Percentiles rank a stretch among this genome's conserved stretches.
Conservation (phyloP, 768 basidiomycete species). For the Tricholoma matsutake region DNA sequence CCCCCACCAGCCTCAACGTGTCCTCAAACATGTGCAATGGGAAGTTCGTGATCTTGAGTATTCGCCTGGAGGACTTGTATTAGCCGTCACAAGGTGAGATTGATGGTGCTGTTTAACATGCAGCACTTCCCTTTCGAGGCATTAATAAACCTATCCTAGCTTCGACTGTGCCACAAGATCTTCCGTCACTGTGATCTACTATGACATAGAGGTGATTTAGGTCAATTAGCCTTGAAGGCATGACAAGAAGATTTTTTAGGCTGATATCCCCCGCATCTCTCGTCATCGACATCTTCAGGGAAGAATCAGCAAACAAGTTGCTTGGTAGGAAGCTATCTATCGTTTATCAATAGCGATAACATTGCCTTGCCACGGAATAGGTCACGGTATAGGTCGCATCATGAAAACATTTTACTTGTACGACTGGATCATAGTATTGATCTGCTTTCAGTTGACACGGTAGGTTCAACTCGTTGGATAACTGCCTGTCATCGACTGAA, state of each 20-base stretch:
- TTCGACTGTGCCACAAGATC: background rate
- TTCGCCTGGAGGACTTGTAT: constrained; percentile 8
- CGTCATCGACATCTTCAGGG: background rate
- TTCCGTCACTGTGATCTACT: constrained; percentile 6
- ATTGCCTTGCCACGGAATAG: no score
- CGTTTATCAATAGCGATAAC: background rate
- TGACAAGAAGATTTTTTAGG: background rate
- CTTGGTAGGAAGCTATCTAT: constrained; percentile 3
- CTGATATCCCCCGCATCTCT: background rate
- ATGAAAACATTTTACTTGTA: constrained; percentile 7
- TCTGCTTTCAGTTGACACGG: constrained; percentile 4
- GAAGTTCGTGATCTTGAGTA: constrained; percentile 15
- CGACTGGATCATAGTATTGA: constrained; percentile 10
- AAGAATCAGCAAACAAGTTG: constrained; percentile 4
- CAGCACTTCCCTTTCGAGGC: background rate
- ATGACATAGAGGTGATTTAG: background rate
- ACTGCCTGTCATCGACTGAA: background rate
- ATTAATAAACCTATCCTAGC: background rate
- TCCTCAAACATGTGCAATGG: constrained; percentile 1
- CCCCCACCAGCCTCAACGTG: background rate
- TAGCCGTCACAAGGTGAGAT: constrained; percentile 11
- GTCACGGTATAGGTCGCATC: constrained; percentile 1
- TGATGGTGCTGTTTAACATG: background rate
- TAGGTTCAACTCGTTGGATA: background rate
- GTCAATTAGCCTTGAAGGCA: no score